These are phyloP conservation scores for Chaetomiaceae sp. DNA, from an alignment of 2,329 filamentous ascomycete genomes.

Conservation along the genomic window DNA sequence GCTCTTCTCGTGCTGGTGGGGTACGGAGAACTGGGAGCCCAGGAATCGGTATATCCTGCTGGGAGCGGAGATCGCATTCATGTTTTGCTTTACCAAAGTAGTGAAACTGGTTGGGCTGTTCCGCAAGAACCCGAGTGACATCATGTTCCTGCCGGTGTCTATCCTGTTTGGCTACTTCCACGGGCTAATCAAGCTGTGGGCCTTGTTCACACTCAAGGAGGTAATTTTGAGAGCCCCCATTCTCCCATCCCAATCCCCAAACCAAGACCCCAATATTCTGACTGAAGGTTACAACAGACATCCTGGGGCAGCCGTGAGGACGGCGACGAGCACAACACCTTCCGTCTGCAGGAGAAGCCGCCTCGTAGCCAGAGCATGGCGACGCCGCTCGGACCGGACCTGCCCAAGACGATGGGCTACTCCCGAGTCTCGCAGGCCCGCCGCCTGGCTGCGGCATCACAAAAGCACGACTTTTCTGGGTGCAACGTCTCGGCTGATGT, in stretches of 20 bases:
- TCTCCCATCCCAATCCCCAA: too few relatives aligned
- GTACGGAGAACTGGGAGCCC: slow-evolving; percentile 56
- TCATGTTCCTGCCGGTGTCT: slow-evolving; percentile 76
- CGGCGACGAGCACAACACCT: slow-evolving; percentile 72
- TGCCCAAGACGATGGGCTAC: slow-evolving; percentile 18
- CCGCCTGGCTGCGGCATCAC: slow-evolving; percentile 8
- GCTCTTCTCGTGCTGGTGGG: slow-evolving; percentile 64
- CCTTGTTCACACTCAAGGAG: slow-evolving; percentile 74
- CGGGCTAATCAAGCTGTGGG: slow-evolving; percentile 86
- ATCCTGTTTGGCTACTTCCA: slow-evolving; percentile 91
- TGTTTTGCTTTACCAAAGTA: slow-evolving; percentile 79
- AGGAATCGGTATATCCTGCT: slow-evolving; percentile 50
- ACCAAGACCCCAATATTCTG: not conserved
- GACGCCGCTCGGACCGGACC: slow-evolving; percentile 32
- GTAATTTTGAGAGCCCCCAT: slow-evolving; percentile 44
- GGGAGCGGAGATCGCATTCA: slow-evolving; percentile 62
- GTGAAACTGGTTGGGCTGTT: slow-evolving; percentile 88
- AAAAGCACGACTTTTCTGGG: slow-evolving; percentile 16
- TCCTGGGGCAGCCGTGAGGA: slow-evolving; percentile 94
- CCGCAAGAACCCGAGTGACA: slow-evolving; percentile 74
- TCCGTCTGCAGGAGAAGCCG: slow-evolving; percentile 28
- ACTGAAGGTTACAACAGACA: slow-evolving; percentile 57
- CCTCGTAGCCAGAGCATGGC: slow-evolving; percentile 33
- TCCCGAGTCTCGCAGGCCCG: slow-evolving; percentile 15
- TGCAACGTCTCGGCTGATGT: slow-evolving; percentile 7